These are phyloP conservation scores for Mycena olivaceomarginata DNA, from an alignment of 768 basidiomycete species.

Conservation along the genomic window DNA sequence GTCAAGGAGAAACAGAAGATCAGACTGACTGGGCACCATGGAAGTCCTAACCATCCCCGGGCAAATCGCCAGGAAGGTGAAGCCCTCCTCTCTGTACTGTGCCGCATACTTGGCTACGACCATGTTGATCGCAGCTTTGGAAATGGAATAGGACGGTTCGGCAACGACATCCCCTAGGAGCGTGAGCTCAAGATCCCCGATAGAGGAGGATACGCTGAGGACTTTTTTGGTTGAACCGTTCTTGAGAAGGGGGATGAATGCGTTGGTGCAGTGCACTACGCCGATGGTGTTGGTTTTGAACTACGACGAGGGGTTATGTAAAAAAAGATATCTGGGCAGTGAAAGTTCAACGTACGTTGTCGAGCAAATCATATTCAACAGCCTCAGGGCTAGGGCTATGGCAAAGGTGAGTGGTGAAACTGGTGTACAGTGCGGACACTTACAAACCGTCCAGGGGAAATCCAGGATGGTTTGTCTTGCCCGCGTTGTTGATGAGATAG, in stretches of 20 bases:
- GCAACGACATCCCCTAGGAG: conserved; percentile 34
- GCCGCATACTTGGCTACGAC: conserved; percentile 60
- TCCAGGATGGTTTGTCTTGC: neutral
- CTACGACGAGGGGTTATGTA: neutral
- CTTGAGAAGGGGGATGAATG: neutral
- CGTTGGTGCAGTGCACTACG: neutral
- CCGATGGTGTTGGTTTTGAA: conserved; percentile 15
- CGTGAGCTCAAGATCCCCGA: conserved; percentile 53
- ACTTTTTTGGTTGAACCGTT: conserved; percentile 48
- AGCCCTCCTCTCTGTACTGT: conserved; percentile 54
- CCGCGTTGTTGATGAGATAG: neutral
- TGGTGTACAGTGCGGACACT: neutral
- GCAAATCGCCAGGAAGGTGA: conserved; percentile 59
- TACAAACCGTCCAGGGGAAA: neutral
- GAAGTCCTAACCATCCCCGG: conserved; percentile 62
- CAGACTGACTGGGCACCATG: conserved; percentile 3
- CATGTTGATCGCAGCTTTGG: conserved; percentile 62
- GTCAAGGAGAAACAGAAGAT: neutral
- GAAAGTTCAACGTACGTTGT: neutral
- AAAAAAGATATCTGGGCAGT: neutral
- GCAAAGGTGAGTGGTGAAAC: neutral
- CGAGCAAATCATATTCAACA: neutral
- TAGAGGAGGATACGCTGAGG: conserved; percentile 53
- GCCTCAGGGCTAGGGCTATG: neutral
- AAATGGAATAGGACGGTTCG: conserved; percentile 53